Evolutionary conservation across 176 grass and related monocot genomes (phyloP), one percentile per base, ranked within the genome.

Genomic region (Canna indica): DNA sequence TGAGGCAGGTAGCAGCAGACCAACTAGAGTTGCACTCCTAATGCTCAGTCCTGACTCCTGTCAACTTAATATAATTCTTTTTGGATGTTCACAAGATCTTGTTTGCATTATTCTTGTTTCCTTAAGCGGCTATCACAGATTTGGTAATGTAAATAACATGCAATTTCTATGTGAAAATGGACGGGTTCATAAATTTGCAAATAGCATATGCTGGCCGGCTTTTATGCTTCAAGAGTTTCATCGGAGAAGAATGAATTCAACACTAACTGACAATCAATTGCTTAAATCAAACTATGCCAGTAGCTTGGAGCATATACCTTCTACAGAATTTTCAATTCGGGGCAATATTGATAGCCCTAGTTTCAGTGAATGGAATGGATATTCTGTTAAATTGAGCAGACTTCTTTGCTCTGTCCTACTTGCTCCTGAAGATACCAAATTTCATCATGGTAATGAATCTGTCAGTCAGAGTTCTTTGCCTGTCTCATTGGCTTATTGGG

Each of bases 401-500:
- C 75, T 83, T 67, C 83, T 96, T 69, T 96, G 91, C 71, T 88
- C 87, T 76, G 91, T 96, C 77, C 63, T 96, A 27, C 78, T 91
- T 66, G 82, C 82, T 73, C 86, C 67, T 59, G 83, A 95, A 75
- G 75, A 82, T 39, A 88, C 83, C 36, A 77, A 78, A 72, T 78
- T 81, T 69, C 50, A 32, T 62, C 56, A 73, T 27, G 73, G 78
- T 69, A 79, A 85, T 79, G 72, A 77, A 69, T 57, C 81, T 84
- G 46, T 76, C 64, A 75, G 64, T 72, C 81, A 80, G 79, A 85
- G 81, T 85, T 84, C 81, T 38, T 69, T 83, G 39, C 81, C 85
- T 79, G 77, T 87, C 69, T 87, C 93, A 28, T 76, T 92, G 74
- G 93, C 84, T 44, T 97, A 92, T 78, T 90, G 93, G 84, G 93